Conservation (phyloP, 176 grass and related monocot species). For the Rhynchospora breviuscula region DNA sequence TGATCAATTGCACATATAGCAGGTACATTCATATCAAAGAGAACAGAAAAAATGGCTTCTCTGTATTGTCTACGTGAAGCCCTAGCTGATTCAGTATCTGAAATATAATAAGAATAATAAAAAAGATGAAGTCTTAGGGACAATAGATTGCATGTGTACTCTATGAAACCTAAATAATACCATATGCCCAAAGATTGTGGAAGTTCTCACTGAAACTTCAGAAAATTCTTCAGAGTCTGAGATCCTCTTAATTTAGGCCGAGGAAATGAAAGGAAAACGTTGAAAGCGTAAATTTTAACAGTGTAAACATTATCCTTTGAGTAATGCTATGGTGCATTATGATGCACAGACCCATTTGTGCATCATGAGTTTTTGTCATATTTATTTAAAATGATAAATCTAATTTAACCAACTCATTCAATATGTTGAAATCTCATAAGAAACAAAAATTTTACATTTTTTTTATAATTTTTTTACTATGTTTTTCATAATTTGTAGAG, state of each 20-base stretch:
- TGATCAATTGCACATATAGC: slow-evolving; percentile 85
- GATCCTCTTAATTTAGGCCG: not conserved
- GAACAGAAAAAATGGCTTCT: slow-evolving; percentile 68
- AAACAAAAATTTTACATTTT: no score
- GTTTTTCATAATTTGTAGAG: no score
- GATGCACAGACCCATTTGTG: no score
- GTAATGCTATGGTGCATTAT: no score
- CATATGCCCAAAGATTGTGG: not conserved
- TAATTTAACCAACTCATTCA: no score
- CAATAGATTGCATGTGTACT: not conserved
- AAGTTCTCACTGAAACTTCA: not conserved
- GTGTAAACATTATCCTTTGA: not conserved
- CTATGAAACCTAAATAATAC: not conserved
- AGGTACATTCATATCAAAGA: slow-evolving; percentile 97
- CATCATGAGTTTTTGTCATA: no score
- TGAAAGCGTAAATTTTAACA: not conserved
- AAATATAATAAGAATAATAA: not conserved
- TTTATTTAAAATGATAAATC: no score
- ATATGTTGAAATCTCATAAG: no score
- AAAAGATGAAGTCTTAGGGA: not conserved
- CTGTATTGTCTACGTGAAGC: slow-evolving; percentile 79
- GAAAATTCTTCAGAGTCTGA: not conserved
- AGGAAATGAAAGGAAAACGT: not conserved
- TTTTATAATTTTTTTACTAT: no score
- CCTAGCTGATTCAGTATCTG: slow-evolving; percentile 88